These are phyloP conservation scores for Phaffomyces thermotolerans DNA, from an alignment of 805 yeast genomes.

Conservation along the genomic window DNA sequence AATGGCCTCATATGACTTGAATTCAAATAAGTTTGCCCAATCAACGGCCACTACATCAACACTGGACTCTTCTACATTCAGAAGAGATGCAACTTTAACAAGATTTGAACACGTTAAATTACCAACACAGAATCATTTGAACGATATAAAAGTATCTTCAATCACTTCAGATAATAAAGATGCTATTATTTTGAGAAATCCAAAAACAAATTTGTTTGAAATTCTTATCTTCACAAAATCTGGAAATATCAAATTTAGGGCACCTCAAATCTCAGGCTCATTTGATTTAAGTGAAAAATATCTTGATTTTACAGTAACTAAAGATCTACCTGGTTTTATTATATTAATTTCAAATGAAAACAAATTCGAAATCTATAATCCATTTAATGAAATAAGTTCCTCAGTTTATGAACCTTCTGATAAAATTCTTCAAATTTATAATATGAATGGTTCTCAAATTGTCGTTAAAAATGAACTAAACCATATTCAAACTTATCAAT, in stretches of 20 bases:
- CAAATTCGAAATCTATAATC: conserved; percentile 41
- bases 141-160: conserved; percentile 29
- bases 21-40: conserved; percentile 38
- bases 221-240: conserved; percentile 42
- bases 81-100: conserved; percentile 68
- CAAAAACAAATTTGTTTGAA: conserved; percentile 33
- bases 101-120: conserved; percentile 40
- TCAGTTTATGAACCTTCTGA: conserved; percentile 18
- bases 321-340: conserved; percentile 36
- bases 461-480: conserved; percentile 5
- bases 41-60: conserved; percentile 34
- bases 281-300: conserved; percentile 26
- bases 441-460: conserved; percentile 13
- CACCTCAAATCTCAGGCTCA: conserved; percentile 29
- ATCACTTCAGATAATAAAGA: conserved; percentile 49
- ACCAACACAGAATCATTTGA: conserved; percentile 25
- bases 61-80: conserved; percentile 28
- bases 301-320: conserved; percentile 31
- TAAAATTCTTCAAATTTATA: conserved; percentile 5
- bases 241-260: conserved; percentile 20
- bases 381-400: conserved; percentile 46
- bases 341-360: conserved; percentile 32
- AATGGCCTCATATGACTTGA: conserved; percentile 37
- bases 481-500: conserved; percentile 22
- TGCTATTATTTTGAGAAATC: conserved; percentile 50